Percentiles rank a stretch among this genome's conserved stretches.
phyloP scores from a whole-genome alignment of 2,329 filamentous ascomycete species.

The Colletotrichum orchidophilum region DNA sequence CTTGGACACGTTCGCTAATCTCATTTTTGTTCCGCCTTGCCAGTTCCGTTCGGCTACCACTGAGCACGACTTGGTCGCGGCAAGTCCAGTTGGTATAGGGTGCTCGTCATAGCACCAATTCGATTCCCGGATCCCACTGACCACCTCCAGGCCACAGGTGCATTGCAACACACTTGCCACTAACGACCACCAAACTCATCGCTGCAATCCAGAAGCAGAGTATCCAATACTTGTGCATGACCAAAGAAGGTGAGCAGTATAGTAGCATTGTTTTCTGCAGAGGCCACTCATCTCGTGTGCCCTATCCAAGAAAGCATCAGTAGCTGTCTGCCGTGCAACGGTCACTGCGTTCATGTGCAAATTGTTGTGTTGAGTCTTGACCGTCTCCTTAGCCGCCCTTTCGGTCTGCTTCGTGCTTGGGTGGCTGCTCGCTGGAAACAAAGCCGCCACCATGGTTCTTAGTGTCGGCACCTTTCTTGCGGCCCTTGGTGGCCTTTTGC shows the following conservation, averaged over 20 bases:
- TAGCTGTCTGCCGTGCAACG: constrained; percentile 8
- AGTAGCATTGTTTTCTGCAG: neutral
- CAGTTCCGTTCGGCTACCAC: neutral
- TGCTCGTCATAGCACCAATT: constrained; percentile 6
- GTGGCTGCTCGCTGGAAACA: constrained; percentile 58
- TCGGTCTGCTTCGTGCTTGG: constrained; percentile 68
- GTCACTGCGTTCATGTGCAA: too few species aligned
- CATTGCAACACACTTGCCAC: neutral
- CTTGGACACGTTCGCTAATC: neutral
- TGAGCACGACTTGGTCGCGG: neutral
- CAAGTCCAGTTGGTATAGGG: constrained; percentile 6
- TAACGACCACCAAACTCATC: neutral
- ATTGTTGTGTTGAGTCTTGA: neutral
- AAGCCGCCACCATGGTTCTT: constrained; percentile 56
- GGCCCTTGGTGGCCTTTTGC: constrained; percentile 67
- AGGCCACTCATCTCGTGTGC: neutral
- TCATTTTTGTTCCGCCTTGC: neutral
- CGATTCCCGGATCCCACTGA: constrained; percentile 9
- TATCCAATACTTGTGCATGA: constrained; percentile 25
- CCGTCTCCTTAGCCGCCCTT: constrained; percentile 64
- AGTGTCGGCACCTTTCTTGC: constrained; percentile 59
- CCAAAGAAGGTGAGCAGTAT: constrained; percentile 2
- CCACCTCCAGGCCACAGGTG: neutral
- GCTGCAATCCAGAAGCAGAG: constrained; percentile 24
- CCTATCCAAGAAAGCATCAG: constrained; percentile 29